phyloP scores from a whole-genome alignment of 768 basidiomycete genomes.

The Rhodotorula toruloides region DNA sequence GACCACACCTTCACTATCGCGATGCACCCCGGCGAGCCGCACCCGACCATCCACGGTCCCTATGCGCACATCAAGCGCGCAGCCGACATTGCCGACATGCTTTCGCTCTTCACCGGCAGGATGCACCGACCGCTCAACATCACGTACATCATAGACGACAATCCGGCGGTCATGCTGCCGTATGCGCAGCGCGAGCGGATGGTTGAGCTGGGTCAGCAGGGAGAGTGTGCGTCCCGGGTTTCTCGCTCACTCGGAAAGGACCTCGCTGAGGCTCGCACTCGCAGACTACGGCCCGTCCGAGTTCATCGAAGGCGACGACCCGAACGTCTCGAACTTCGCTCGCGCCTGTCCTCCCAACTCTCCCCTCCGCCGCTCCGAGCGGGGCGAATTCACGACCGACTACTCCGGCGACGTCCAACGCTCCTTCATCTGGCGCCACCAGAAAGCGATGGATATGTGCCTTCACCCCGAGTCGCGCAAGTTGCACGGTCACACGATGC shows the following conservation, averaged over 20 bases:
- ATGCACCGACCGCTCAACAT: conserved; percentile 39
- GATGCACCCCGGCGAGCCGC: conserved; percentile 25
- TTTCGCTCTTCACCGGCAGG: conserved; percentile 33
- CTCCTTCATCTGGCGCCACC: conserved; percentile 42
- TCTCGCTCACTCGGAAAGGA: neutral
- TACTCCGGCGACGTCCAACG: conserved; percentile 28
- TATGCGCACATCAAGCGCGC: conserved; percentile 39
- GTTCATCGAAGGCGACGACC: conserved; percentile 39
- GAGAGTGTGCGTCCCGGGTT: conserved; percentile 40
- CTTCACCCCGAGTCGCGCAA: conserved; percentile 42
- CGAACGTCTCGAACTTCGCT: conserved; percentile 40
- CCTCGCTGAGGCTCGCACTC: neutral
- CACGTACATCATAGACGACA: conserved; percentile 43
- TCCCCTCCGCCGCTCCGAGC: conserved; percentile 40
- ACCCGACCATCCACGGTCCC: conserved; percentile 33
- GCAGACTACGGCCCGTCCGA: conserved; percentile 42
- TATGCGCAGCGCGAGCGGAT: conserved; percentile 40
- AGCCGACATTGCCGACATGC: conserved; percentile 40
- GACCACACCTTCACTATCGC: conserved; percentile 42
- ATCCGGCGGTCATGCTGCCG: conserved; percentile 41
- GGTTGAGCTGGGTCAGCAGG: conserved; percentile 39
- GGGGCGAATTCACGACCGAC: conserved; percentile 35
- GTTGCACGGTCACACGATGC: conserved; percentile 41
- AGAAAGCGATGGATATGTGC: conserved; percentile 40
- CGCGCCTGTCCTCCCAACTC: conserved; percentile 42